Evolutionary conservation across 768 basidiomycete genomes (phyloP), one percentile per base, ranked within the genome.

Genomic region (Asterophora parasitica): DNA sequence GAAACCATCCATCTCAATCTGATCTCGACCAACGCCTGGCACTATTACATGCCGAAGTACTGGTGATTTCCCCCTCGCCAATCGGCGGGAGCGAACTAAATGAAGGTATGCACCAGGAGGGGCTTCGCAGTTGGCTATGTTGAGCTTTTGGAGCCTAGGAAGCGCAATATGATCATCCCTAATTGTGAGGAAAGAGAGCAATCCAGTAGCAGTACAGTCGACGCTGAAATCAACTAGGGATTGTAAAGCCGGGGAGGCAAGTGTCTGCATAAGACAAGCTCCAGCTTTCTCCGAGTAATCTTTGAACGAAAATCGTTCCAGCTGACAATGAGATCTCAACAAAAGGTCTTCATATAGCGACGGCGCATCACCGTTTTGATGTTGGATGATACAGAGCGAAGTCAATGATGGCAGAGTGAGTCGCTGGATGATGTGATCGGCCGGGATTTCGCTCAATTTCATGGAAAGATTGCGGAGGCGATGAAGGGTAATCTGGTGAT

Each of bases 361-460:
- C 4, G 16, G 37, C 5, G 44, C 32, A 13, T 19, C 2, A 12
- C 27, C 20, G 16, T 26, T 38, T 16, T 30, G 10, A 31, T 20
- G 44, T 26, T 50, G 32, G 20, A 16, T 45, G 10, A 50, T 26
- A 12, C 40, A n/a, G 15, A 44, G 50, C 8, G 53, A 47, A 10
- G 17, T 7, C n/a, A 54, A 45, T 16, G 44, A 38, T 13, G 53
- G 53, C 4, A 54, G 49, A 16, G 33, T 50, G 4, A 54, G 49
- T 20, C 15, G 42, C 26, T 48, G 35, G 7, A 54, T 37, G 28
- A 54, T 39, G 2, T 33, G 17, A 28, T 35, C 31, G 19, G 43
- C 27, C 15, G 53, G 28, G 4, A 38, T 20, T 7, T 41, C 7
- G n/a, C n/a, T n/a, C 42, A 50, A 30, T 4, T n/a, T 36, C 9